These are phyloP conservation scores for Zygotorulaspora mrakii DNA, from an alignment of 1,139 yeast genomes.

Conservation along the genomic window DNA sequence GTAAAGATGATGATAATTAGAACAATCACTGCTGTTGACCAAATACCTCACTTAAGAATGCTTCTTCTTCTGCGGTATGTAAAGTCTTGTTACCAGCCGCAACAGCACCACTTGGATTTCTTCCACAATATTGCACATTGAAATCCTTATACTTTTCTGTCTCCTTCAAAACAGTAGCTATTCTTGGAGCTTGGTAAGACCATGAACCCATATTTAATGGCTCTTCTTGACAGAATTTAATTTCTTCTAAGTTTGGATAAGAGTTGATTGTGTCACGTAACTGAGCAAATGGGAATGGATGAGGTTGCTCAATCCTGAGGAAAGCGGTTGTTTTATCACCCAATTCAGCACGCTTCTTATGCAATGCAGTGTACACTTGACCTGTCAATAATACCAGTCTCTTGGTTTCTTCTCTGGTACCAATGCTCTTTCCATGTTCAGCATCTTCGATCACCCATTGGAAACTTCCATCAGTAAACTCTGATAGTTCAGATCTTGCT, in stretches of 20 bases:
- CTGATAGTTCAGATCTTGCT: constrained; percentile 79
- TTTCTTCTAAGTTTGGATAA: constrained; percentile 80
- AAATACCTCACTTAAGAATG: constrained; percentile 78
- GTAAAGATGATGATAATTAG: no score
- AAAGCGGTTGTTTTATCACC: constrained; percentile 82
- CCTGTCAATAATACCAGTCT: constrained; percentile 83
- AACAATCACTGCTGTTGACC: constrained; percentile 15
- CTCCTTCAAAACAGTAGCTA: constrained; percentile 68
- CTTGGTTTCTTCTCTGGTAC: constrained; percentile 78
- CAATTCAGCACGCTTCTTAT: constrained; percentile 76
- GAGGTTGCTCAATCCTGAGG: constrained; percentile 87
- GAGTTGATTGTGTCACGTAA: constrained; percentile 76
- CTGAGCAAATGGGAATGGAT: constrained; percentile 98
- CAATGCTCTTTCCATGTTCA: constrained; percentile 73
- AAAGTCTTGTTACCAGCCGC: constrained; percentile 95
- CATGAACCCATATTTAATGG: constrained; percentile 97
- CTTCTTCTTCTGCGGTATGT: constrained; percentile 86
- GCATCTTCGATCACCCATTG: constrained; percentile 93
- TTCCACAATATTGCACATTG: constrained; percentile 83
- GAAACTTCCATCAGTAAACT: constrained; percentile 90
- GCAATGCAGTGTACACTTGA: constrained; percentile 91
- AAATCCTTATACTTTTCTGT: constrained; percentile 61
- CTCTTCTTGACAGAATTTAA: constrained; percentile 98
- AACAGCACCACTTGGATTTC: constrained; percentile 96
- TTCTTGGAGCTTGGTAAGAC: constrained; percentile 76